Conservation (phyloP, 305 asterid species). For the Fraxinus latifolia region DNA sequence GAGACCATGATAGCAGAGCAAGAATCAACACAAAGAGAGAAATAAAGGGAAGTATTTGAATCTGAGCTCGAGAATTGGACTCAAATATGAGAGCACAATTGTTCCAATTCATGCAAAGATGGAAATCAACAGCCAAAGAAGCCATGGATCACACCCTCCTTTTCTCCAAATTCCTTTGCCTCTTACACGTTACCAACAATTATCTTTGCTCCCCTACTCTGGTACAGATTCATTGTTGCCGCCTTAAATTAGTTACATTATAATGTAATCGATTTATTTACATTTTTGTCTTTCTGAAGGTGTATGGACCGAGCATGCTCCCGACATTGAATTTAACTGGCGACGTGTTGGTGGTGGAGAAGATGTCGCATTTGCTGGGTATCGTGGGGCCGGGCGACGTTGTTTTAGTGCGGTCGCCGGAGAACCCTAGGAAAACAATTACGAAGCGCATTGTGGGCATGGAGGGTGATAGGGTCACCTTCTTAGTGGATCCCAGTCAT, state of each 20-base stretch:
- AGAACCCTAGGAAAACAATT: constrained; percentile 69
- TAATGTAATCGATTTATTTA: background rate
- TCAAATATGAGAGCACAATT: constrained; percentile 40
- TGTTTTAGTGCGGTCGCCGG: constrained; percentile 67
- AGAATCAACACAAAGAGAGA: background rate
- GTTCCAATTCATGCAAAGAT: constrained; percentile 38
- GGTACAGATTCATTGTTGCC: constrained; percentile 28
- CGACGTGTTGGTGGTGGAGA: constrained; percentile 74
- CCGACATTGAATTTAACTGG: constrained; percentile 88
- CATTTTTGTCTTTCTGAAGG: constrained; percentile 38
- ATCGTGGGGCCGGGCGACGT: constrained; percentile 71
- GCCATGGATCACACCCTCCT: constrained; percentile 45
- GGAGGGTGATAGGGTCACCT: constrained; percentile 75
- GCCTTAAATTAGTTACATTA: background rate
- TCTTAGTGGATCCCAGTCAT: constrained; percentile 51
- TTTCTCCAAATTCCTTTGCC: constrained; percentile 59
- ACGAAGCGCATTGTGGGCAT: constrained; percentile 75
- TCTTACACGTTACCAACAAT: constrained; percentile 61
- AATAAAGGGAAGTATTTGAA: background rate
- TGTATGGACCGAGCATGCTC: constrained; percentile 88
- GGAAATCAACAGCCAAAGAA: constrained; percentile 56
- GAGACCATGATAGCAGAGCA: background rate
- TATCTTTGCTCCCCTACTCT: constrained; percentile 63
- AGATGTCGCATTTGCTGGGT: constrained; percentile 62
- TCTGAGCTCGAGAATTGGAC: constrained; percentile 11